phyloP scores from a whole-genome alignment of 495 filamentous ascomycete species.

The Annulohypoxylon moriforme region DNA sequence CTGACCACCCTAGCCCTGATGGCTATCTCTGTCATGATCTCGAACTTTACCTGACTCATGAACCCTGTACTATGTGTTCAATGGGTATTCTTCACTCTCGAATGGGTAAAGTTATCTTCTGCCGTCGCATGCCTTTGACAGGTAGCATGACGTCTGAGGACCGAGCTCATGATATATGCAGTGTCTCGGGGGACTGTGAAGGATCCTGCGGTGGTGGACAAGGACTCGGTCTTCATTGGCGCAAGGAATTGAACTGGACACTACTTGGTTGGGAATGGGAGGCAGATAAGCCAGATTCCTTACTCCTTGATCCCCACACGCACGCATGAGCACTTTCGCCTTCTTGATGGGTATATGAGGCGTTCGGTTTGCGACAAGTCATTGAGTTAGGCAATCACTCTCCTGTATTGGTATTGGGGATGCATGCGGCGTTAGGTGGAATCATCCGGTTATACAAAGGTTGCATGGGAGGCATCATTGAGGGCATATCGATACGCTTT shows the following conservation, averaged over 20 bases:
- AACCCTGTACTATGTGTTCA: conserved; percentile 94
- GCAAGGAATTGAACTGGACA: conserved; percentile 94
- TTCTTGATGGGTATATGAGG: conserved; percentile 11
- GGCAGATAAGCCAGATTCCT: conserved; percentile 50
- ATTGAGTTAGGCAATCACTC: conserved; percentile 63
- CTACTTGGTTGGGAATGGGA: conserved; percentile 85
- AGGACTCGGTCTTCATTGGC: conserved; percentile 90
- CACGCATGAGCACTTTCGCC: conserved; percentile 51
- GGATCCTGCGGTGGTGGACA: conserved; percentile 57
- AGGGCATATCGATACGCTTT: conserved; percentile 14
- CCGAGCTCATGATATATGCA: conserved; percentile 51
- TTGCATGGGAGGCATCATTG: not conserved
- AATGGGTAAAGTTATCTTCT: conserved; percentile 85
- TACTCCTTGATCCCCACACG: conserved; percentile 50
- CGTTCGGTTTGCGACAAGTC: conserved; percentile 52
- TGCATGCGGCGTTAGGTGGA: conserved; percentile 10
- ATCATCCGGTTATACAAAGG: conserved; percentile 8
- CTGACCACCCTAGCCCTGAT: conserved; percentile 62
- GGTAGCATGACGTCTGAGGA: conserved; percentile 67
- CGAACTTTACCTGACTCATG: conserved; percentile 91
- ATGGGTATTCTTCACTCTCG: conserved; percentile 95
- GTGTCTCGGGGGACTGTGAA: conserved; percentile 40
- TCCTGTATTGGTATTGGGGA: conserved; percentile 42
- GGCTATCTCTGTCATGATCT: conserved; percentile 96
- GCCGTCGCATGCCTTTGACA: conserved; percentile 68